A percentile compares a stretch with the other conserved stretches of the same genome.
phyloP scores from a whole-genome alignment of 768 basidiomycete species.

The Lactarius hatsudake region DNA sequence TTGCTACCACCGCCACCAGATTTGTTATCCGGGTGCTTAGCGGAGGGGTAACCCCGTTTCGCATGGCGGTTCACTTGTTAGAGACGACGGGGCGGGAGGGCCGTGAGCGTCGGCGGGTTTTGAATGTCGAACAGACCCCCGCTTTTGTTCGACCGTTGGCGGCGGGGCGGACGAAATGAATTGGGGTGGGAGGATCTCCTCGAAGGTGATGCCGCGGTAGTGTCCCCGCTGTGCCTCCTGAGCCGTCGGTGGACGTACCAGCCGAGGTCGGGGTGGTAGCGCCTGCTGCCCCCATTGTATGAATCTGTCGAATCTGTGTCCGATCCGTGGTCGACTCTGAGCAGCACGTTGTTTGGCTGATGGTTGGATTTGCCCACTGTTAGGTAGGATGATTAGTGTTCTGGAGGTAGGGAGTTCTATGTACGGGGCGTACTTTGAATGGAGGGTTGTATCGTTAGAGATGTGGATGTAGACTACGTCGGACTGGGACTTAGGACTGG shows the following conservation, averaged over 20 bases:
- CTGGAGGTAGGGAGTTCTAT: not conserved
- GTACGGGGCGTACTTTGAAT: not conserved
- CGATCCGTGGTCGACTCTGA: not conserved
- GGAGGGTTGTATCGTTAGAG: not conserved
- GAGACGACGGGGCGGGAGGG: not conserved
- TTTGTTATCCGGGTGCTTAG: not conserved
- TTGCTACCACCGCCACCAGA: not conserved
- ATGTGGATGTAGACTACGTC: not conserved
- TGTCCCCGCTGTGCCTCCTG: not conserved
- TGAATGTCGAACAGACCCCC: not conserved
- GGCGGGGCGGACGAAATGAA: constrained; percentile 17
- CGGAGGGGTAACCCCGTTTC: not conserved
- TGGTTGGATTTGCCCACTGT: not conserved
- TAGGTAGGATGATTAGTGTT: not conserved
- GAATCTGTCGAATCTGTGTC: not conserved
- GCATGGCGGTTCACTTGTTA: not conserved
- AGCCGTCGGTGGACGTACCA: not conserved
- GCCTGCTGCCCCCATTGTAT: not conserved
- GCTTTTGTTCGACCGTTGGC: not conserved
- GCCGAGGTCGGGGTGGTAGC: not conserved
- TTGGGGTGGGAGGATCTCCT: constrained; percentile 10
- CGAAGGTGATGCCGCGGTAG: constrained; percentile 22
- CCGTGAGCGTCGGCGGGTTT: not conserved
- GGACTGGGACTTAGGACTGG: too few species aligned
- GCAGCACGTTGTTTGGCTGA: not conserved